Conservation (phyloP, 805 yeast genomes). For the Yamadazyma scolyti region DNA sequence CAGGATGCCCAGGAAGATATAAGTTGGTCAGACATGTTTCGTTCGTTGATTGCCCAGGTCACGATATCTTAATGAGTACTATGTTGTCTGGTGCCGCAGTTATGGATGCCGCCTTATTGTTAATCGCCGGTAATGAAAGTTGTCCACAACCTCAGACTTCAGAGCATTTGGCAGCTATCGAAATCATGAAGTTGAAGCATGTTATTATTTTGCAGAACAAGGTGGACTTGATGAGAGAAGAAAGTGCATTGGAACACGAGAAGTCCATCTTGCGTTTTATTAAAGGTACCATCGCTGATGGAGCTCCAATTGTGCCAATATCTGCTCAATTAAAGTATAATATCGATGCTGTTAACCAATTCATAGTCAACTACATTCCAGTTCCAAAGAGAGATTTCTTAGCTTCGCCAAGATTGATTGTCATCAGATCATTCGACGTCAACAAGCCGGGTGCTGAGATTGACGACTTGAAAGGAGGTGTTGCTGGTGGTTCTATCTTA, state of each 20-base stretch:
- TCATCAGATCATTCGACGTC: slow-evolving; percentile 97
- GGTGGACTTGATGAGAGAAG: slow-evolving; percentile 98
- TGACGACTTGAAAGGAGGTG: slow-evolving; percentile 97
- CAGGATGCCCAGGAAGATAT: slow-evolving; percentile 88
- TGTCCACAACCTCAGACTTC: slow-evolving; percentile 99
- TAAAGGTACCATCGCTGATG: slow-evolving; percentile 98
- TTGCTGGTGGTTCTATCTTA: slow-evolving; percentile 98
- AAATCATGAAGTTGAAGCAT: slow-evolving; percentile 97
- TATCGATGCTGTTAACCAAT: slow-evolving; percentile 97
- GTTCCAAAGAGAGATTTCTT: slow-evolving; percentile 94
- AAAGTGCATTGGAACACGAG: slow-evolving; percentile 92
- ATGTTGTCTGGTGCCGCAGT: slow-evolving; percentile 99
- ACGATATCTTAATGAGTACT: slow-evolving; percentile 99
- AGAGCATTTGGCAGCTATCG: slow-evolving; percentile 99
- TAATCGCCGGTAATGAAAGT: slow-evolving; percentile 97
- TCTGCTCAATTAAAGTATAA: slow-evolving; percentile 98
- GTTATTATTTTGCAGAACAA: slow-evolving; percentile 95
- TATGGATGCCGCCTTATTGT: slow-evolving; percentile 97
- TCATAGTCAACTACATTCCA: slow-evolving; percentile 91
- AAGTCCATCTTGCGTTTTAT: slow-evolving; percentile 88
- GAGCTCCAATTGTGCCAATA: slow-evolving; percentile 98
- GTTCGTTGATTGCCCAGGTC: slow-evolving; percentile 99
- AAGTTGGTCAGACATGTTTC: slow-evolving; percentile 92
- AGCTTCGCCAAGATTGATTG: slow-evolving; percentile 92
- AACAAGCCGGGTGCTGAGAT: slow-evolving; percentile 98